Conservation (phyloP, 2,329 filamentous ascomycete genomes). For the Calonectria pseudoreteaudii region DNA sequence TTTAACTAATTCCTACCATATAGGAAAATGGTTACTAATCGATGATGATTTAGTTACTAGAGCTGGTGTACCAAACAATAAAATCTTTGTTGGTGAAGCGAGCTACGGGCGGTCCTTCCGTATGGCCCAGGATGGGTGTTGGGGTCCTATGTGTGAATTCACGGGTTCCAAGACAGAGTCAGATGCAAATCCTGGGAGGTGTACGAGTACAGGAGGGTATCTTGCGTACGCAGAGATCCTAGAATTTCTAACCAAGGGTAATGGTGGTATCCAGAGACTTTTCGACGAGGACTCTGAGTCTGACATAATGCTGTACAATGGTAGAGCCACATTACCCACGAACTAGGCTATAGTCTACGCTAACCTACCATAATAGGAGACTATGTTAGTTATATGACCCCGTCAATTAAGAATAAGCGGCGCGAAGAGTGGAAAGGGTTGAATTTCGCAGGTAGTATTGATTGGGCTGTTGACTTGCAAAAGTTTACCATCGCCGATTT, state of each 20-base stretch:
- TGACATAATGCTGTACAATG: not conserved
- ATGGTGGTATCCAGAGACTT: not conserved
- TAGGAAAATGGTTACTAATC: no score
- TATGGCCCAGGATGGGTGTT: conserved; percentile 40
- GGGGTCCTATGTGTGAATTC: conserved; percentile 8
- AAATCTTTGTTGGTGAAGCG: conserved; percentile 25
- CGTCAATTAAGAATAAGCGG: not conserved
- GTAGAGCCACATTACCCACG: no score
- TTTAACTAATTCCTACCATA: no score
- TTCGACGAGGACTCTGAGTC: not conserved
- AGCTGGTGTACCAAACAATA: conserved; percentile 23
- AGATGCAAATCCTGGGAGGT: conserved; percentile 4
- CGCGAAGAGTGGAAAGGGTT: not conserved
- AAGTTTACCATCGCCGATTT: not conserved
- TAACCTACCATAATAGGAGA: not conserved
- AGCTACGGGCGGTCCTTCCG: conserved; percentile 45
- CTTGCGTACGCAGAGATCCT: conserved; percentile 18
- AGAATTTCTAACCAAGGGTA: not conserved
- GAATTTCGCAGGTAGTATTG: conserved; percentile 16
- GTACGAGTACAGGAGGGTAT: conserved; percentile 16
- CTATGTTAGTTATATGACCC: not conserved
- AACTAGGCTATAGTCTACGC: no score
- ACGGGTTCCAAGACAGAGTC: conserved; percentile 12
- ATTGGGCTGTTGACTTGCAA: conserved; percentile 24
- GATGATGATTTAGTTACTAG: conserved; percentile 27